phyloP scores from a whole-genome alignment of 805 yeast species.

The Metschnikowia anglica region DNA sequence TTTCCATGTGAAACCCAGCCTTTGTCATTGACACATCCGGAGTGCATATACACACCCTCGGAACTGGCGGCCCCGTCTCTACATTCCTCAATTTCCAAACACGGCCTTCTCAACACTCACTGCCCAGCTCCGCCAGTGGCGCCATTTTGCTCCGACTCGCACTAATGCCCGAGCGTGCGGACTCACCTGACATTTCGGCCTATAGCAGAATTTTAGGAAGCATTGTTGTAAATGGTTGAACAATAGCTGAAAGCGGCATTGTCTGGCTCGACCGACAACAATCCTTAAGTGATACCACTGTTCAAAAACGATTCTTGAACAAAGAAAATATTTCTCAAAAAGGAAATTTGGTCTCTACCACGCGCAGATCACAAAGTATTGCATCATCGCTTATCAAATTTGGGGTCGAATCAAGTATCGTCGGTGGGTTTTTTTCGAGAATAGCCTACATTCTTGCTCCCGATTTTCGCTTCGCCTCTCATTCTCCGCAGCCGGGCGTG shows the following conservation, averaged over 20 bases:
- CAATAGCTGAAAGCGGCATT: too few relatives aligned
- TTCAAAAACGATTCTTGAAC: background rate
- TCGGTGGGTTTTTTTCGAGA: background rate
- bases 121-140: conserved; percentile 7
- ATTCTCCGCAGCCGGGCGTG: conserved; percentile 6
- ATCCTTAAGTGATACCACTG: too few relatives aligned
- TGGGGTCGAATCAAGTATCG: background rate
- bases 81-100: conserved; percentile 5
- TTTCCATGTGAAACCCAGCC: too few relatives aligned
- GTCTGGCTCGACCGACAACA: too few relatives aligned
- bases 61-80: background rate
- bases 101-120: conserved; percentile 10
- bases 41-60: conserved; percentile 2
- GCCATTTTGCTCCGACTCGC: conserved; percentile 18
- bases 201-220: conserved; percentile 3
- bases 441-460: conserved; percentile 1
- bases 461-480: conserved; percentile 7
- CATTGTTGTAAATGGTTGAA: too few relatives aligned
- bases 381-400: conserved; percentile 2
- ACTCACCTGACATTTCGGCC: conserved; percentile 7
- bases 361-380: background rate
- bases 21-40: too few relatives aligned
- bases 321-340: background rate
- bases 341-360: conserved; percentile 5
- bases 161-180: conserved; percentile 4